Percentiles rank a stretch among this genome's conserved stretches.
phyloP scores from a whole-genome alignment of 495 filamentous ascomycete genomes.

The Trichoderma reesei region DNA sequence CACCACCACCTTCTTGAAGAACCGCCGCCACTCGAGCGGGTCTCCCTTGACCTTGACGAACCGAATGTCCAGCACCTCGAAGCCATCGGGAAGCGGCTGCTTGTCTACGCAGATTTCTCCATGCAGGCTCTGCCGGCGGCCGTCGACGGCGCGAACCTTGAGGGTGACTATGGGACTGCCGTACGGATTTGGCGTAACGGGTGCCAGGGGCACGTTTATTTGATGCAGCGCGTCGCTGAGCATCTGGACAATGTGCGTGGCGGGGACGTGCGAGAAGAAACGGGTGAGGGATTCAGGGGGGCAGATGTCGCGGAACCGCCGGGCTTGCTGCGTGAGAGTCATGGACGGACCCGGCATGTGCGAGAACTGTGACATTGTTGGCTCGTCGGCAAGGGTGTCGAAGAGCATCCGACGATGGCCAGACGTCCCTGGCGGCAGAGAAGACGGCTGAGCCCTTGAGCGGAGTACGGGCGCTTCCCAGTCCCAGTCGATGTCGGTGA shows the following conservation, averaged over 20 bases:
- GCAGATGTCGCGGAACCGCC: slow-evolving; percentile 75
- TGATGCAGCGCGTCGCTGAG: slow-evolving; percentile 73
- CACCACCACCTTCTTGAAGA: slow-evolving; percentile 87
- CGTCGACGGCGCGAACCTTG: slow-evolving; percentile 67
- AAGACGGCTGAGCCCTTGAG: slow-evolving; percentile 38
- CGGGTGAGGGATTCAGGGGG: slow-evolving; percentile 75
- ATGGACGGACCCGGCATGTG: slow-evolving; percentile 69
- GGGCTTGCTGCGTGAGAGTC: slow-evolving; percentile 74
- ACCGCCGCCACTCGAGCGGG: slow-evolving; percentile 90
- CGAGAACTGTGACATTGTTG: slow-evolving; percentile 86
- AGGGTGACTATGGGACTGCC: slow-evolving; percentile 49
- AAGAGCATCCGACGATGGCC: slow-evolving; percentile 31
- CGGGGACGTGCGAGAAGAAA: slow-evolving; percentile 77
- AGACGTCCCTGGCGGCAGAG: slow-evolving; percentile 37
- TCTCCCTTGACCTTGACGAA: slow-evolving; percentile 95
- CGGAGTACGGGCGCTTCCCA: slow-evolving; percentile 53
- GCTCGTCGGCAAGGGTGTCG: slow-evolving; percentile 71
- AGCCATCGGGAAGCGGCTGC: slow-evolving; percentile 40
- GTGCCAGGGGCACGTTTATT: slow-evolving; percentile 66
- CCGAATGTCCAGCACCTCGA: slow-evolving; percentile 67
- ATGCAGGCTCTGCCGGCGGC: slow-evolving; percentile 65
- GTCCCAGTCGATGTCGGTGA: slow-evolving; percentile 61
- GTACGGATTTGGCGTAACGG: slow-evolving; percentile 22
- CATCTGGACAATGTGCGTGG: slow-evolving; percentile 68
- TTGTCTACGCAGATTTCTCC: slow-evolving; percentile 77